Evolutionary conservation across 345 rosid species (phyloP), one percentile per base, ranked within the genome.

Genomic region (Brassica rapa): DNA sequence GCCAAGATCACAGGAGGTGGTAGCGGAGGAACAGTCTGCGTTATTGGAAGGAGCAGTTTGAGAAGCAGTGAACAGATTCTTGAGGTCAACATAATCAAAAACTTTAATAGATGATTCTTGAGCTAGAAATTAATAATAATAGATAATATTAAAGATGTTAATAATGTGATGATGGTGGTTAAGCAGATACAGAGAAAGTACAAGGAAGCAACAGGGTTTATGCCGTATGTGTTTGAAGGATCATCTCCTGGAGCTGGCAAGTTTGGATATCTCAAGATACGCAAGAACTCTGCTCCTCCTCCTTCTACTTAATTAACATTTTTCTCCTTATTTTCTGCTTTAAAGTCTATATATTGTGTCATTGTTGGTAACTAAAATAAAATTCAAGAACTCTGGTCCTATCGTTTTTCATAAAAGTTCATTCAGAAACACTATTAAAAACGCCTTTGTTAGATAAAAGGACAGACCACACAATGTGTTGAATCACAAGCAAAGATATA

Each of bases 1-100:
- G 98, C 98, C 71, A 94, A 92, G 85, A 92, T 92, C 33, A 94
- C 98, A 0, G 96, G 97, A 27, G 97, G 98, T 1, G 98, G 98
- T 25, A 88, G 93, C n/a, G 98, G 98, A 6, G 97, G 98, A 78
- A 90, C 98, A 3, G 90, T 92, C 24, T 88, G 96, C 49, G 90
- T 90, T 14, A 32, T 94, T 61, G 97, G 94, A 62, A 84, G 83
- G 74, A 87, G 89, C 65, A 87, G 84, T 46, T 76, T 88, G 35
- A 69, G 82, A 55, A 94, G 98, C 92, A 89, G 92, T 85, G 89
- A 89, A 41, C 94, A 90, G 68, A 88, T 91, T 84, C 80, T 93
- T n/a, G 87, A 90, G 94, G 98, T 93, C 81, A 56, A 55, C 24
- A 55, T 24, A 29, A 76, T 76, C n/a, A 46, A 46, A 61, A 61